These are phyloP conservation scores for Lojkania enalia DNA, from an alignment of 2,329 filamentous ascomycete species.

Conservation along the genomic window DNA sequence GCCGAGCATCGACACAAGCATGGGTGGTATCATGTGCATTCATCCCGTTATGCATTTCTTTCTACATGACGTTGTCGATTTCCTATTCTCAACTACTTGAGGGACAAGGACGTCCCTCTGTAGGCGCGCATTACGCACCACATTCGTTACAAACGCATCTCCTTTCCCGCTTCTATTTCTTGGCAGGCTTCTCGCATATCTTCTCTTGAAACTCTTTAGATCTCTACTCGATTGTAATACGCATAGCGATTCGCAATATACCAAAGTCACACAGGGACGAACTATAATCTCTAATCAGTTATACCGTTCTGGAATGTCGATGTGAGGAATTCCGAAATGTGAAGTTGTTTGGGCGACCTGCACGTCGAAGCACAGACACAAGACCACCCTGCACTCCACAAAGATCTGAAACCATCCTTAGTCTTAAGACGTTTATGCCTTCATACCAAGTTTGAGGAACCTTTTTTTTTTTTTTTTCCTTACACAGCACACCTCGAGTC, in stretches of 20 bases:
- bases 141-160: conserved; percentile 20
- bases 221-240: conserved; percentile 15
- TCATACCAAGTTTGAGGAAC: conserved; percentile 14
- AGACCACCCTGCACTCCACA: conserved; percentile 15
- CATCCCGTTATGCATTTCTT: conserved; percentile 9
- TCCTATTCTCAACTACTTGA: conserved; percentile 8
- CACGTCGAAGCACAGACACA: conserved; percentile 20
- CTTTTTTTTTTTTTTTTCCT: conserved; percentile 1
- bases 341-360: neutral
- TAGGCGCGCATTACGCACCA: conserved; percentile 13
- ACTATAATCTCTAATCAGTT: conserved; percentile 1
- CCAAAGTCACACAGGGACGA: neutral
- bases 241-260: conserved; percentile 8
- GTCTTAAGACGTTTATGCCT: conserved; percentile 23
- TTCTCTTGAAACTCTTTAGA: conserved; percentile 15
- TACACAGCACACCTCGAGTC: conserved; percentile 1
- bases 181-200: conserved; percentile 11
- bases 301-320: neutral
- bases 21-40: conserved; percentile 7
- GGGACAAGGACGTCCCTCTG: conserved; percentile 2
- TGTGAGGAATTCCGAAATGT: neutral
- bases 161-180: conserved; percentile 7
- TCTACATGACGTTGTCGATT: conserved; percentile 8
- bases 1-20: conserved; percentile 7
- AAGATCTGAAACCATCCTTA: conserved; percentile 23